Evolutionary conservation across 495 filamentous ascomycete genomes (phyloP), one percentile per base, ranked within the genome.

Genomic region (Hyphodiscus hymeniophilus): DNA sequence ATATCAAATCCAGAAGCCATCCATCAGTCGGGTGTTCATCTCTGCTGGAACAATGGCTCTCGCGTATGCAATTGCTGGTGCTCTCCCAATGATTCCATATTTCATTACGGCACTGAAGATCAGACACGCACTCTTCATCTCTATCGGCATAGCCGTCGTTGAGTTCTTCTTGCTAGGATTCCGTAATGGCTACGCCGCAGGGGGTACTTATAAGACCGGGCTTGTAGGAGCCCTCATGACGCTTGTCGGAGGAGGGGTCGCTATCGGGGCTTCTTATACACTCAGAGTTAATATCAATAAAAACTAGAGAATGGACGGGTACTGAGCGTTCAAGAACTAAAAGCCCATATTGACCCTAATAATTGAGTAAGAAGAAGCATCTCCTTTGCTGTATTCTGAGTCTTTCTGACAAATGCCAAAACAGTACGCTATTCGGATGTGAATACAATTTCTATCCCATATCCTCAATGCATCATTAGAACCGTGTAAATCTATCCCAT

Each of bases 51-150:
- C 69, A 13, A 77, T 77, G 71, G 75, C 68, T 0, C 23, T 72
- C 7, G 61, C 68, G 21, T 80, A 80, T 53, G 73, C 79, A 28
- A 51, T 78, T 10, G 73, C 66, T 70, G 76, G 76, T 2, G 58
- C 79, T 20, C 58, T 79, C 5, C 76, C 76, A 0, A 72, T 79
- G 72, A 63, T 76, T 34, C 76, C 76, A 1, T 79, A 80, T 48
- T 79, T 79, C 47, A n/a, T n/a, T n/a, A n/a, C n/a, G n/a, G 64
- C 63, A 28, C 62, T 71, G 55, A 42, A 64, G 17, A 66, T 72
- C 8, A 51, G 49, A 8, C 48, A 68, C 24, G 76, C 73, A 1
- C 55, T 80, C 16, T 69, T 66, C 58, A 60, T 70, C 23, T 72
- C 66, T 30, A 71, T 75, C 36, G 71, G 50, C 21, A 66, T 80